Conservation (phyloP, 2,329 filamentous ascomycete species). For the Penicillium fuscoglaucum region DNA sequence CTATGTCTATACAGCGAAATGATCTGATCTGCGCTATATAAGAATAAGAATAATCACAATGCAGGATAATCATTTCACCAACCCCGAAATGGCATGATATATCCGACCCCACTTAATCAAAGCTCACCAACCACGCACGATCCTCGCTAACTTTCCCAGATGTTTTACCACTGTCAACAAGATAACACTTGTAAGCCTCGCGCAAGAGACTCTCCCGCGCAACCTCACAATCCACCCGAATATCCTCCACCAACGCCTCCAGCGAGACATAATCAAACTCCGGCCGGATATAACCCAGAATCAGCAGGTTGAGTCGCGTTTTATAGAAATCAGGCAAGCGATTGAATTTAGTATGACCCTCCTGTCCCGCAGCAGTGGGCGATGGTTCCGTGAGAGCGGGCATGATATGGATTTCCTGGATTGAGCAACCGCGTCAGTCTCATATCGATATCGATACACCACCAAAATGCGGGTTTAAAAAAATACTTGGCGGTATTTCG, state of each 20-base stretch:
- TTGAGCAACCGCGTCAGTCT: not conserved
- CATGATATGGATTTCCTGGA: conserved; percentile 79
- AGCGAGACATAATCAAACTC: conserved; percentile 85
- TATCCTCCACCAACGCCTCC: conserved; percentile 84
- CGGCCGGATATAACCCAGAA: conserved; percentile 84
- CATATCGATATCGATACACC: not conserved
- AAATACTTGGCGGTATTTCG: not conserved
- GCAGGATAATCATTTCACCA: conserved; percentile 3
- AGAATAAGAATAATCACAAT: not conserved
- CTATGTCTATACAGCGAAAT: not conserved
- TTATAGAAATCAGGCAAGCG: conserved; percentile 76
- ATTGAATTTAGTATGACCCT: conserved; percentile 37
- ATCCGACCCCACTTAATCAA: conserved; percentile 17
- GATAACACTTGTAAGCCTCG: conserved; percentile 56
- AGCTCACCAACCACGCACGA: conserved; percentile 39
- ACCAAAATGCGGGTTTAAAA: not conserved
- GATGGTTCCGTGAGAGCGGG: conserved; percentile 61
- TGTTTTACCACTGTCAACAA: conserved; percentile 32
- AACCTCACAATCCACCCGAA: conserved; percentile 83
- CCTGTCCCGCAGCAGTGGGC: conserved; percentile 30
- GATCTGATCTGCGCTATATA: conserved; percentile 1
- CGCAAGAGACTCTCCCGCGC: conserved; percentile 70
- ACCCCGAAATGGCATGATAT: not conserved
- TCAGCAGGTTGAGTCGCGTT: conserved; percentile 71
- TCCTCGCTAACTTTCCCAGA: conserved; percentile 33